Conservation (phyloP, 2,329 filamentous ascomycete genomes). For the Metarhizium guizhouense region DNA sequence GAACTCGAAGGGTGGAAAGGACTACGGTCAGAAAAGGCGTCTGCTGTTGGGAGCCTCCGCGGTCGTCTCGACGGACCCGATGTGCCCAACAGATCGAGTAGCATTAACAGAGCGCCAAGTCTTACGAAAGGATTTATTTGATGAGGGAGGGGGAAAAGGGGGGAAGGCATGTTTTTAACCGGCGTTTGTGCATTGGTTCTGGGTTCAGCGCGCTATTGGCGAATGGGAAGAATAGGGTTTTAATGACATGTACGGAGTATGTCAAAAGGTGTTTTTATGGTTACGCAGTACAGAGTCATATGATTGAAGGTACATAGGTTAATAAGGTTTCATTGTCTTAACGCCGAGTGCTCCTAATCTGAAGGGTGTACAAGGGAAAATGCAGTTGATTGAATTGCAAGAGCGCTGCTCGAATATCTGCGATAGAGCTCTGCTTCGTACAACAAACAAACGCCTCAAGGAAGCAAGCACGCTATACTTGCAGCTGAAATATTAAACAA, state of each 20-base stretch:
- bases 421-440: too few relatives aligned
- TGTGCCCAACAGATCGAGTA: constrained; percentile 57
- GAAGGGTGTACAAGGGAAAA: too few relatives aligned
- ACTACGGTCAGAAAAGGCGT: constrained; percentile 54
- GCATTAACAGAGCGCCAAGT: constrained; percentile 53
- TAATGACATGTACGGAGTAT: constrained; percentile 7
- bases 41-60: constrained; percentile 31
- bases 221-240: neutral
- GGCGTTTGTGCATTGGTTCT: constrained; percentile 2
- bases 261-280: constrained; percentile 5
- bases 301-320: constrained; percentile 8
- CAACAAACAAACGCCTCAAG: too few relatives aligned
- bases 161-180: neutral
- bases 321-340: constrained; percentile 2
- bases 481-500: too few relatives aligned
- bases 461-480: too few relatives aligned
- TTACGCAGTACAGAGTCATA: constrained; percentile 8
- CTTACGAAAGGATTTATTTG: constrained; percentile 63
- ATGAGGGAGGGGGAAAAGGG: neutral
- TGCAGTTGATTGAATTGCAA: too few relatives aligned
- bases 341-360: neutral
- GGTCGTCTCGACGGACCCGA: constrained; percentile 35
- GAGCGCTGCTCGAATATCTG: too few relatives aligned
- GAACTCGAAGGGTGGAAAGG: constrained; percentile 83
- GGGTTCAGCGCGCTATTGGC: neutral